Evolutionary conservation across 768 basidiomycete genomes (phyloP).

Genomic region (Termitomyces sp.): DNA sequence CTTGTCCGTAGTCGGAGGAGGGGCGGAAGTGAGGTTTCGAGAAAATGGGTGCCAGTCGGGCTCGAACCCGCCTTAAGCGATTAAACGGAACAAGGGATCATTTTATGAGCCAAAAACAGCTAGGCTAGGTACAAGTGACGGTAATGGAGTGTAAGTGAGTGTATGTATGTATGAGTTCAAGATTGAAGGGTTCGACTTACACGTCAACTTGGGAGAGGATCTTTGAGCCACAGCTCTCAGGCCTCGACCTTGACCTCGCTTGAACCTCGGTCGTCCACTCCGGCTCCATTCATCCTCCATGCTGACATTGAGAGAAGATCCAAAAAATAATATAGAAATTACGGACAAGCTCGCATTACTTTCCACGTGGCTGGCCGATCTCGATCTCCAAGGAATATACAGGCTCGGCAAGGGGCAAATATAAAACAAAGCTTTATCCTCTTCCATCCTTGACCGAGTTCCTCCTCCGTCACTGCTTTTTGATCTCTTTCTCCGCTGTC

Average conservation of each 20-base stretch:
- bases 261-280: too few relatives aligned
- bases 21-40: neutral
- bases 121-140: neutral
- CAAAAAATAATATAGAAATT: neutral
- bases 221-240: neutral
- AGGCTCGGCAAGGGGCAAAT: constrained; percentile 3
- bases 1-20: neutral
- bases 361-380: neutral
- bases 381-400: neutral
- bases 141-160: too few relatives aligned
- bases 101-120: neutral
- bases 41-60: neutral
- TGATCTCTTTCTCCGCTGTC: constrained; percentile 3
- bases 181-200: neutral
- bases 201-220: neutral
- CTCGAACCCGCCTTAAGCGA: neutral
- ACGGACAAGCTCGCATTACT: too few relatives aligned
- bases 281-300: neutral
- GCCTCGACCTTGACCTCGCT: neutral
- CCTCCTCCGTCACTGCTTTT: neutral
- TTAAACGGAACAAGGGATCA: neutral
- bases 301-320: neutral
- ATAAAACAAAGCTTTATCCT: constrained; percentile 1
- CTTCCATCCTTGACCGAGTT: neutral
- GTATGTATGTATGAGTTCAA: neutral